Evolutionary conservation across 192 early-diverging fungal genomes (phyloP).

Genomic region (Phycomyces blakesleeanus): DNA sequence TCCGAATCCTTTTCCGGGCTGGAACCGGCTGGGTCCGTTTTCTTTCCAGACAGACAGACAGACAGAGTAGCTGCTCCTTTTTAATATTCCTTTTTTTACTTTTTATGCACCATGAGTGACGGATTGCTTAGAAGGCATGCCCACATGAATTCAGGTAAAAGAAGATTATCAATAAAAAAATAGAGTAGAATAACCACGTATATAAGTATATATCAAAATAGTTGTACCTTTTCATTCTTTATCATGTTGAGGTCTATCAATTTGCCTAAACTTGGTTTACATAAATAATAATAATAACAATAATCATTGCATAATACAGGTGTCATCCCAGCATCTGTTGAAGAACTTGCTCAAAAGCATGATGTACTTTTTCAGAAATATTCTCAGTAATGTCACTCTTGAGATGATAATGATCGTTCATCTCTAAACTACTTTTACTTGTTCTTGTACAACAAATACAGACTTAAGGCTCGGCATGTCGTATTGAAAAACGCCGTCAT

Average conservation of each 20-base stretch:
- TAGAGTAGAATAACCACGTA: neutral
- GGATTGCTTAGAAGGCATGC: conserved; percentile 22
- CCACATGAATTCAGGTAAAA: conserved; percentile 24
- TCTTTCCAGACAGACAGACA: too few relatives aligned
- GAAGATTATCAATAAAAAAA: neutral
- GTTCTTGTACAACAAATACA: conserved; percentile 6
- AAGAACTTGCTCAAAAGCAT: conserved; percentile 55
- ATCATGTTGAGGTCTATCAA: neutral
- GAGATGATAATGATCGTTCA: neutral
- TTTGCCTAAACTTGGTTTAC: neutral
- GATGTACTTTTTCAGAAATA: conserved; percentile 52
- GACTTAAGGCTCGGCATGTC: conserved; percentile 58
- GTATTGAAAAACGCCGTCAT: conserved; percentile 56
- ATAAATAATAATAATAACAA: neutral
- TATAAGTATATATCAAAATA: too few relatives aligned
- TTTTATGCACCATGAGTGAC: conserved; percentile 22
- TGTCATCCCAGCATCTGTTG: conserved; percentile 38
- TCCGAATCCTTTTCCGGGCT: too few relatives aligned
- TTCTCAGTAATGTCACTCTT: conserved; percentile 36
- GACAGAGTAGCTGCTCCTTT: too few relatives aligned
- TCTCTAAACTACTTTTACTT: neutral
- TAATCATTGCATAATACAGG: conserved; percentile 15
- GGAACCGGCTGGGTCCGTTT: too few relatives aligned
- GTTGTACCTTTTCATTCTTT: neutral
- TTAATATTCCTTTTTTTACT: neutral